A percentile compares a stretch with the other conserved stretches of the same genome.
These are phyloP conservation scores for Thalassiosira livingstoniorum DNA, from an alignment of 352 stramenopile species.

Conservation along the genomic window DNA sequence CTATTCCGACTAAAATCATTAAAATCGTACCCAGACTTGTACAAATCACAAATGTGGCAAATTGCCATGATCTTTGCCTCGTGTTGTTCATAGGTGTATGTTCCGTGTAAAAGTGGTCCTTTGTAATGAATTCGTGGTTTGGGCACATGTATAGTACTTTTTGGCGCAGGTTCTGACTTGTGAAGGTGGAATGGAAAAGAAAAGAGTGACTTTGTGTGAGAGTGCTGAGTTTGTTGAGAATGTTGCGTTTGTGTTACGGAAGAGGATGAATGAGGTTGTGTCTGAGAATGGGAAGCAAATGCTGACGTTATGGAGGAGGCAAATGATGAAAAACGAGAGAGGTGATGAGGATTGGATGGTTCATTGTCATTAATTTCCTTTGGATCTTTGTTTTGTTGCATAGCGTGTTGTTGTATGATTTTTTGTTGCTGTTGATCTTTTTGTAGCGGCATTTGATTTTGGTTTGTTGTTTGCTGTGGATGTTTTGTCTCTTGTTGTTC, in stretches of 20 bases:
- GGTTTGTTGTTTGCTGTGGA: neutral
- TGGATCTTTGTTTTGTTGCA: neutral
- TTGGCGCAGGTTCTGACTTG: constrained; percentile 1
- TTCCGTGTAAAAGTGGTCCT: constrained; percentile 27
- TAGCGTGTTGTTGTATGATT: neutral
- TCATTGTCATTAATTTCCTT: neutral
- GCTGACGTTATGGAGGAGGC: neutral
- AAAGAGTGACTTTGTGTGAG: constrained; percentile 18
- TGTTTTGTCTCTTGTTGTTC: constrained; percentile 9
- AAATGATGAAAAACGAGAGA: neutral
- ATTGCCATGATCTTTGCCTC: constrained; percentile 32
- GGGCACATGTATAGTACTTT: constrained; percentile 2
- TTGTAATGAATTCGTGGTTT: neutral
- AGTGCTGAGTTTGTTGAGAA: constrained; percentile 5
- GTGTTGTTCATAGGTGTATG: constrained; percentile 32
- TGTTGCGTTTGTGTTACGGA: neutral
- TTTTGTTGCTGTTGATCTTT: neutral
- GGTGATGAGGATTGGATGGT: neutral
- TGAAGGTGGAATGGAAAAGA: constrained; percentile 15
- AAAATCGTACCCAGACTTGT: constrained; percentile 31
- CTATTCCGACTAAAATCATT: constrained; percentile 23
- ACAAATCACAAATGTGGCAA: constrained; percentile 43
- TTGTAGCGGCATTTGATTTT: neutral
- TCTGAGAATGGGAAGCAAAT: constrained; percentile 15
- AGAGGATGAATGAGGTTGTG: too few species aligned